These are phyloP conservation scores for Eimeria brunetti DNA, from an alignment of 169 alveolate genomes.

Conservation along the genomic window DNA sequence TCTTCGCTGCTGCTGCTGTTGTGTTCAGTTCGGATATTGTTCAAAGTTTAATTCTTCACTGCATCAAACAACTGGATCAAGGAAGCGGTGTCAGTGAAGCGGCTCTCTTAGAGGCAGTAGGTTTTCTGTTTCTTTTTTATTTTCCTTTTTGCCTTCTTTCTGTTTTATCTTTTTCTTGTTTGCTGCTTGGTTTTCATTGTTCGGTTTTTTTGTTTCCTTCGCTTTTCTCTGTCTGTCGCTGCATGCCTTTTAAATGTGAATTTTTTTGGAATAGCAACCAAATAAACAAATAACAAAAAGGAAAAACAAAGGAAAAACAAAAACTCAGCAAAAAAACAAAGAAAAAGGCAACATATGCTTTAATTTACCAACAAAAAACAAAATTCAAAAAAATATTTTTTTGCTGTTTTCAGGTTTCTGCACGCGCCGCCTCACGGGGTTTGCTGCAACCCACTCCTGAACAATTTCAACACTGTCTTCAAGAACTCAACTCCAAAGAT, in stretches of 20 bases:
- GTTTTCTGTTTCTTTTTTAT: not conserved
- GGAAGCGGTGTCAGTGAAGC: slow-evolving; percentile 53
- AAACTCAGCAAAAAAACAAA: no score
- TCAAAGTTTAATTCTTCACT: slow-evolving; percentile 8
- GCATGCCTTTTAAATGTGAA: not conserved
- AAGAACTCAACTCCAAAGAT: slow-evolving; percentile 43
- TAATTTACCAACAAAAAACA: no score
- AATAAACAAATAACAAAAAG: no score
- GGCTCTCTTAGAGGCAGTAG: slow-evolving; percentile 19
- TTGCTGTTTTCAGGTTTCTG: slow-evolving; percentile 1
- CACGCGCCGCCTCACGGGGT: not conserved
- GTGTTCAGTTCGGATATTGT: not conserved
- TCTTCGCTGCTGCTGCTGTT: not conserved
- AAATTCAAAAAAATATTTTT: not conserved
- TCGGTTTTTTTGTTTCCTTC: not conserved
- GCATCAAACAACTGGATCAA: slow-evolving; percentile 5
- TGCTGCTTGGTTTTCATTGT: not conserved
- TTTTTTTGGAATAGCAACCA: not conserved
- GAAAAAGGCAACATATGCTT: no score
- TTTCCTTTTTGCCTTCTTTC: not conserved
- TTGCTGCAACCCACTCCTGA: not conserved
- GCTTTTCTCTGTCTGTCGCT: not conserved
- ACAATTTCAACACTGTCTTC: not conserved
- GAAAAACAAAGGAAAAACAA: no score
- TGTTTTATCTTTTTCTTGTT: not conserved